These are phyloP conservation scores for Lasiosphaeria ovina DNA, from an alignment of 495 filamentous ascomycete genomes.

Conservation along the genomic window DNA sequence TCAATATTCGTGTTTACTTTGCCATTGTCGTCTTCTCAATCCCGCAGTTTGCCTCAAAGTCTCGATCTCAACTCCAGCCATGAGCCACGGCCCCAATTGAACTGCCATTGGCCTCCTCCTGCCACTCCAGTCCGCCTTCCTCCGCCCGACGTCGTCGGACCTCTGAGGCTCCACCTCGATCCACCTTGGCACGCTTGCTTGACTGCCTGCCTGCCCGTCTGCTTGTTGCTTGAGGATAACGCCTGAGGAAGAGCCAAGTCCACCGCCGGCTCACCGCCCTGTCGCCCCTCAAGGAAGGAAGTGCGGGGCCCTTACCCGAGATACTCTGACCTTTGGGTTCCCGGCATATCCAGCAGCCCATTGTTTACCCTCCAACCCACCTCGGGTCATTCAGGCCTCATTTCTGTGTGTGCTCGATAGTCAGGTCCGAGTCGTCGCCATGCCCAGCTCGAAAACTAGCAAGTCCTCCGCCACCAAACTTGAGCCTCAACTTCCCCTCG, in stretches of 20 bases:
- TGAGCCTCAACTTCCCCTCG: conserved; percentile 30
- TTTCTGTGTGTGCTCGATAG: conserved; percentile 1
- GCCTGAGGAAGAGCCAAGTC: conserved; percentile 9
- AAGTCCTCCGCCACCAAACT: conserved; percentile 21
- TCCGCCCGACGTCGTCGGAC: conserved; percentile 17
- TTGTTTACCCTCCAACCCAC: background rate
- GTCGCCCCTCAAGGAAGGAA: conserved; percentile 16
- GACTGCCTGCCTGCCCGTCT: too few species aligned
- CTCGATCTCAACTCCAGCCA: conserved; percentile 10
- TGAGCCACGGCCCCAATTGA: conserved; percentile 23
- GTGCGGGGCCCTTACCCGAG: conserved; percentile 22
- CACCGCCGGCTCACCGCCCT: conserved; percentile 14
- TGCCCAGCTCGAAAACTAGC: conserved; percentile 26
- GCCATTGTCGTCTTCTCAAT: conserved; percentile 8
- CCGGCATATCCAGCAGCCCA: conserved; percentile 10
- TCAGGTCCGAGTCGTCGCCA: conserved; percentile 24
- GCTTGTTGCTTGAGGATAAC: conserved; percentile 1
- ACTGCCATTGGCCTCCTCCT: conserved; percentile 18
- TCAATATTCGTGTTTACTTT: conserved; percentile 16
- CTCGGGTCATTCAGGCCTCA: background rate
- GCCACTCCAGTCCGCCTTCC: conserved; percentile 17
- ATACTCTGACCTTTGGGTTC: conserved; percentile 14
- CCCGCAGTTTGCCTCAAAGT: background rate
- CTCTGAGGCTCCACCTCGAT: conserved; percentile 20
- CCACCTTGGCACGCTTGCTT: conserved; percentile 1